Conservation (phyloP, 177 flowering plant genomes). For the Telopea speciosissima region DNA sequence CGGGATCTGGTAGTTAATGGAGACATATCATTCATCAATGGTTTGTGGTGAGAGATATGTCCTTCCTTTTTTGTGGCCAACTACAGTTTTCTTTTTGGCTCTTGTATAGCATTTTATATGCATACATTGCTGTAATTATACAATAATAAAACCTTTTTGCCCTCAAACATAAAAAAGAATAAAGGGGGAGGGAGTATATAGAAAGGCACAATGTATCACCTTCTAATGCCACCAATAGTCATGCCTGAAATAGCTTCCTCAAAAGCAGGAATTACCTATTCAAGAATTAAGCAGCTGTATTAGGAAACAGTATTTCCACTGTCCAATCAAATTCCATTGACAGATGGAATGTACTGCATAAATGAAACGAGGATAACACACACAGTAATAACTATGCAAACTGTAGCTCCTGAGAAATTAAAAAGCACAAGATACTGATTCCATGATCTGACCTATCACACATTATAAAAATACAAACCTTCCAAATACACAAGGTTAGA, state of each 20-base stretch:
- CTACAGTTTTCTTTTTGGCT: no score
- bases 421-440: not conserved
- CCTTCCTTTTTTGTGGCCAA: no score
- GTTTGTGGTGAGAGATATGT: no score
- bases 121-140: not conserved
- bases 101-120: no score
- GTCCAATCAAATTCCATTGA: not conserved
- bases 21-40: no score
- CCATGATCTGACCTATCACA: not conserved
- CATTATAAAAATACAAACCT: not conserved
- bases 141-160: not conserved
- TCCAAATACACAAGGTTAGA: not conserved
- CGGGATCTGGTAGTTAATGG: no score
- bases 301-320: not conserved
- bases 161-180: not conserved
- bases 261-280: slow-evolving; percentile 92
- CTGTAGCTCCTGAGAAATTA: not conserved
- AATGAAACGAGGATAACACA: no score
- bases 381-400: not conserved
- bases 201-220: slow-evolving; percentile 37
- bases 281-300: slow-evolving; percentile 4
- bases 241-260: slow-evolving; percentile 92
- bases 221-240: slow-evolving; percentile 82
- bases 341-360: not conserved
- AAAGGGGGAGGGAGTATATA: not conserved